Conservation (phyloP, 768 basidiomycete species). For the Clitopilus hobsonii region DNA sequence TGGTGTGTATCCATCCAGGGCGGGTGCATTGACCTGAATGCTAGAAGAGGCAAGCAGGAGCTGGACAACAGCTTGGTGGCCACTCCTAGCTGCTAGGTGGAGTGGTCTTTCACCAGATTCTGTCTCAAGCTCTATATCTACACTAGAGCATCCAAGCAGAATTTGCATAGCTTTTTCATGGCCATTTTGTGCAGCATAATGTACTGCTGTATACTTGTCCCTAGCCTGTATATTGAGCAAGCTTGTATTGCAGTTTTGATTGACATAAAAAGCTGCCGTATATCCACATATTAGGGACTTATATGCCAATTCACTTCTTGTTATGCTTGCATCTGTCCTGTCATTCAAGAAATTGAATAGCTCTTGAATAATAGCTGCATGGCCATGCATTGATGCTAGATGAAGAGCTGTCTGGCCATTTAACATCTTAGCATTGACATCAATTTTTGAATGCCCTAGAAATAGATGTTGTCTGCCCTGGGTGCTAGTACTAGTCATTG, state of each 20-base stretch:
- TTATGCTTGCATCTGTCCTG: not conserved
- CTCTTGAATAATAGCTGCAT: not conserved
- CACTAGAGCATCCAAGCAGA: too few species aligned
- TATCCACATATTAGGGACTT: too few species aligned
- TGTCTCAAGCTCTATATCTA: not conserved
- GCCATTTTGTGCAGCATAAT: not conserved
- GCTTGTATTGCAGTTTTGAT: too few species aligned
- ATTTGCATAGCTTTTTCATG: too few species aligned
- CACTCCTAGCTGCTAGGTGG: not conserved
- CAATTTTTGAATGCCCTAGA: not conserved
- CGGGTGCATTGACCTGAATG: not conserved
- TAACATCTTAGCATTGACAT: not conserved
- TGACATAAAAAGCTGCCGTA: too few species aligned
- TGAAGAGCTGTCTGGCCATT: not conserved
- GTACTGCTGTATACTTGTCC: not conserved
- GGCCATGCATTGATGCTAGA: not conserved
- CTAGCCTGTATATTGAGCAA: not conserved
- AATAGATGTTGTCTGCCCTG: not conserved
- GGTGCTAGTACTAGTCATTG: not conserved
- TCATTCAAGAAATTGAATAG: too few species aligned
- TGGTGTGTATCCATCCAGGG: not conserved
- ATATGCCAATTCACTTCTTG: too few species aligned
- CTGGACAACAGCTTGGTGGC: not conserved
- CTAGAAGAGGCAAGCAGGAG: not conserved
- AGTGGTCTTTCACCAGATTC: not conserved